Evolutionary conservation across 2,329 filamentous ascomycete species (phyloP).

Genomic region (Neonectria punicea): DNA sequence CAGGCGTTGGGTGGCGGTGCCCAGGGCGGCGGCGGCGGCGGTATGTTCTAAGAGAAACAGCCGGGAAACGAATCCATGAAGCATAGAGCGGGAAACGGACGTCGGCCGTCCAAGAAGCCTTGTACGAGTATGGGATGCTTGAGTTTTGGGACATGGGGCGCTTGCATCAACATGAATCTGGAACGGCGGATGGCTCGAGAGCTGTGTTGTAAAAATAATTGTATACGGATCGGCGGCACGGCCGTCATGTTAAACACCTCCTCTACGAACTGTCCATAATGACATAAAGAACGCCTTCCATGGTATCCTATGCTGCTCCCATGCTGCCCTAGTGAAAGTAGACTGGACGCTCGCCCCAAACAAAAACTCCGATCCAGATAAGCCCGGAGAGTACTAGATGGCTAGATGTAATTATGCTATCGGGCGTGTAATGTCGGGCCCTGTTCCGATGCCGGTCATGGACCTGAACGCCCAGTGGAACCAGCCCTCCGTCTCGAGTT

Average conservation of each 20-base stretch:
- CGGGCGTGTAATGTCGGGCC: constrained; percentile 62
- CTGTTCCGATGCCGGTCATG: constrained; percentile 68
- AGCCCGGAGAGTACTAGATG: background rate
- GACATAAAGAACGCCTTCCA: constrained; percentile 12
- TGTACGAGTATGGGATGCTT: constrained; percentile 40
- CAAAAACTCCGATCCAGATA: constrained; percentile 1
- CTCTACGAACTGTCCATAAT: constrained; percentile 21
- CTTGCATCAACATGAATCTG: constrained; percentile 32
- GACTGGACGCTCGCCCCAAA: constrained; percentile 12
- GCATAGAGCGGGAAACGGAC: constrained; percentile 3
- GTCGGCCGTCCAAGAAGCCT: constrained; percentile 4
- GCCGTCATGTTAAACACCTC: constrained; percentile 30
- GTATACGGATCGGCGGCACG: constrained; percentile 36
- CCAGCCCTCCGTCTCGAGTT: constrained; percentile 73
- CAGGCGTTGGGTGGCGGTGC: constrained; percentile 66
- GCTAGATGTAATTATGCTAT: constrained; percentile 28
- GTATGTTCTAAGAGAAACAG: constrained; percentile 42
- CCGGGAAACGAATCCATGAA: background rate
- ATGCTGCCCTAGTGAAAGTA: constrained; percentile 18
- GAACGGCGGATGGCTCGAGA: constrained; percentile 23
- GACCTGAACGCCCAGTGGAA: constrained; percentile 72
- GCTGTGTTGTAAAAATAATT: constrained; percentile 39
- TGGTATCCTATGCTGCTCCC: constrained; percentile 16
- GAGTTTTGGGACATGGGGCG: constrained; percentile 32
- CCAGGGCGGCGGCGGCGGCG: constrained; percentile 47